Evolutionary conservation across 202 grass and related monocot genomes (phyloP).

Genomic region (Miscanthus sacchariflorus): DNA sequence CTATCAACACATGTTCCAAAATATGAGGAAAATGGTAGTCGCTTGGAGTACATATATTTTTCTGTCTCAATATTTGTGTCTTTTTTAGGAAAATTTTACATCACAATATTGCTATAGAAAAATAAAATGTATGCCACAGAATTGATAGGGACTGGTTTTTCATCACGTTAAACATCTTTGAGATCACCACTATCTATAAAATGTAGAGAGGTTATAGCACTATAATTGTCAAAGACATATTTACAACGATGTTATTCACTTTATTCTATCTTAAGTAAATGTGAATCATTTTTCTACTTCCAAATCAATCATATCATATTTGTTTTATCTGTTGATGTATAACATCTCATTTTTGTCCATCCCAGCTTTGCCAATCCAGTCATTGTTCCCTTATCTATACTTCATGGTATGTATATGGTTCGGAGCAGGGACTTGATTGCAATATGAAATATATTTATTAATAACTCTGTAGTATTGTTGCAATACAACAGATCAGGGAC

Average conservation of each 20-base stretch:
- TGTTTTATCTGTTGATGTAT: too few species aligned
- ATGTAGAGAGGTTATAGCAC: neutral
- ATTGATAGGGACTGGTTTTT: neutral
- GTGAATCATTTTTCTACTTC: neutral
- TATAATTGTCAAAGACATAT: neutral
- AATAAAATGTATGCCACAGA: too few species aligned
- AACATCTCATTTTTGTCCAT: neutral
- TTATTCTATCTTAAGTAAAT: neutral
- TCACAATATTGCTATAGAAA: too few species aligned
- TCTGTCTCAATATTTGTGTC: neutral
- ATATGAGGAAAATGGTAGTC: too few species aligned
- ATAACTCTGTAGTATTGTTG: neutral
- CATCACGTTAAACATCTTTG: neutral
- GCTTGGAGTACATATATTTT: neutral
- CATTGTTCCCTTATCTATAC: slow-evolving; percentile 63
- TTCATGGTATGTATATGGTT: slow-evolving; percentile 56
- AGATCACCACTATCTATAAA: neutral
- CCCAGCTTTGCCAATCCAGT: slow-evolving; percentile 63
- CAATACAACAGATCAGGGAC: slow-evolving; percentile 57
- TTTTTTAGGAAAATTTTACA: too few species aligned
- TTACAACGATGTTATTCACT: neutral
- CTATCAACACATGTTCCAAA: too few species aligned
- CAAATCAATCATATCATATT: too few species aligned
- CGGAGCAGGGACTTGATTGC: too few species aligned
- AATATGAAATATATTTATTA: neutral